Base-by-base conservation (phyloP, 192 early-diverging fungal genomes). In the Geosiphon pyriformis region DNA sequence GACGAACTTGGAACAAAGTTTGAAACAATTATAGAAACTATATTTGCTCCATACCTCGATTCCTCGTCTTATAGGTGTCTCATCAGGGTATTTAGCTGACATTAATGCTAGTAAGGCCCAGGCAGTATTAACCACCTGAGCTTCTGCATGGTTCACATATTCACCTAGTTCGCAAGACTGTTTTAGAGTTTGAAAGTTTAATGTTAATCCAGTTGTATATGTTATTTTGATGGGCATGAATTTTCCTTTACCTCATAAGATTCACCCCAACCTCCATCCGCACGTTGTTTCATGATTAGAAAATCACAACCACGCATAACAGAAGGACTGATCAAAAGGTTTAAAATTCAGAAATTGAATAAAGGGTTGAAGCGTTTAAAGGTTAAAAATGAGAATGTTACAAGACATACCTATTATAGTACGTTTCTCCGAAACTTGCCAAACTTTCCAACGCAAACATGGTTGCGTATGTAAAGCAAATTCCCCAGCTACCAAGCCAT, bases 231-330 rank as follows among this genome's bases (percentile, higher is more conserved):
- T n/a, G n/a, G n/a, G n/a, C n/a, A n/a, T n/a, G n/a, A n/a, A n/a
- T n/a, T n/a, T n/a, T n/a, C n/a, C n/a, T 68, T 61, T 74, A 85
- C 85, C 72, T 92, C 88, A 79, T 94, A 99, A 12, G 85, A 75
- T 77, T 99, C 96, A 65, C 96, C 96, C 96, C 96, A 99, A 3
- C 96, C 96, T 64, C 96, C 96, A 69, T 99, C 96, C 12, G 58
- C 73, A 51, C 84, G 80, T 82, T 99, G 96, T 60, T 91, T 91
- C 8, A 87, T 83, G 23, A 94, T 76, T 55, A 99, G 61, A 70
- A 96, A 97, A n/a, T 94, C 88, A 70, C 96, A 99, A 1, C 87
- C 96, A 33, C 78, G n/a, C n/a, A n/a, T n/a, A n/a, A n/a, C n/a
- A n/a, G n/a, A n/a, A n/a, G n/a, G n/a, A n/a, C n/a, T n/a, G n/a